phyloP scores from a whole-genome alignment of 176 grass and related monocot genomes.

The Carex cristatella region DNA sequence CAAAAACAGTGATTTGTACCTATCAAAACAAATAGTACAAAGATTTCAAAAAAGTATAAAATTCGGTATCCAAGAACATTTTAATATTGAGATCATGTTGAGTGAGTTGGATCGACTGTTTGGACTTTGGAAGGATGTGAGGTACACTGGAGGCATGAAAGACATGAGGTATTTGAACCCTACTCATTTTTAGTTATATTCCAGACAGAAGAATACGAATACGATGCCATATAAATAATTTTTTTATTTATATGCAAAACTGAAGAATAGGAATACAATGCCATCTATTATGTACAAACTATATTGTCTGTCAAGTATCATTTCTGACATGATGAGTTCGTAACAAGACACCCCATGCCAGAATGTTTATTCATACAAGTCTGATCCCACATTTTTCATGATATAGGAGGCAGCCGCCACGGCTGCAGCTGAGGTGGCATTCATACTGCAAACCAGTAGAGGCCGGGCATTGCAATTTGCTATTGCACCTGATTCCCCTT shows the following conservation, averaged over 20 bases:
- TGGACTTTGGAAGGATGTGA: no score
- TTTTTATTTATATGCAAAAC: no score
- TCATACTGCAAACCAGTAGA: constrained; percentile 69
- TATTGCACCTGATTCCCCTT: constrained; percentile 78
- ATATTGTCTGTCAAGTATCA: background rate
- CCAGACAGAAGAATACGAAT: no score
- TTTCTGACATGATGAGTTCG: background rate
- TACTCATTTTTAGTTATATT: no score
- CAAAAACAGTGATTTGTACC: no score
- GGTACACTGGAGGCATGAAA: no score
- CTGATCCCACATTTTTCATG: background rate
- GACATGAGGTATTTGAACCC: no score
- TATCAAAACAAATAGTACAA: no score
- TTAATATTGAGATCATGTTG: no score
- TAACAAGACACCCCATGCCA: background rate
- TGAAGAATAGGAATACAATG: background rate
- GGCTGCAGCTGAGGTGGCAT: constrained; percentile 77
- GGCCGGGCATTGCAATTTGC: constrained; percentile 52
- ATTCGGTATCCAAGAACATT: no score
- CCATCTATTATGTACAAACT: background rate
- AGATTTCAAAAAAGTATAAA: no score
- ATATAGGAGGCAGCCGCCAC: constrained; percentile 57
- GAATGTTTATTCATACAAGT: background rate
- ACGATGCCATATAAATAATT: background rate
- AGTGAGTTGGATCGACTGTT: no score